Base-by-base conservation (phyloP, 345 rosid species). In the Gossypium rotundifolium region DNA sequence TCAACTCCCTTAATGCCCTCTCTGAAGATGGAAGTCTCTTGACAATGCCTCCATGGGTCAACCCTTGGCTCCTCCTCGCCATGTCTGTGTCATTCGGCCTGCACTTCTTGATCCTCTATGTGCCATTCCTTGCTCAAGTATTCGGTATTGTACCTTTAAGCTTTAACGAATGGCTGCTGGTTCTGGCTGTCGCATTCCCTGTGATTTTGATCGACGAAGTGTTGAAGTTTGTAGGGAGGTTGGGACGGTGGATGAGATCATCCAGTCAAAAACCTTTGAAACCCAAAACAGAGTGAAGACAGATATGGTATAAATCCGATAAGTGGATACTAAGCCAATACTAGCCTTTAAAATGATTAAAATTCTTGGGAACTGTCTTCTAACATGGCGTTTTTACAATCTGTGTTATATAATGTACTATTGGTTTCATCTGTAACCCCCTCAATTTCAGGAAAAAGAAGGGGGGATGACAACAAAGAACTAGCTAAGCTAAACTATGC, bases 21-120 rank as follows among this genome's bases (percentile, higher is more conserved):
- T 90, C 94, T 0, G 94, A 90, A 78, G 90, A 90, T 76, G 79
- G 87, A 23, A 90, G 94, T 82, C 89, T 90, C 51, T 20, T 85
- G 72, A 75, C 72, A 11, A 90, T 90, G 94, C 94, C 90, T 12
- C 94, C 94, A 17, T 90, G 94, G 94, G 89, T 90, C 60, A 90
- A 90, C 77, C 94, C 91, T 3, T 88, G 84, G 84, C 92, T 90
- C 74, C 84, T 90, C 10, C 33, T 85, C 54, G 94, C 94, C 48
- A 90, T 88, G 94, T 73, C 82, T 0, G 60, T 90, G 20, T 90
- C 94, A 3, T 90, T 90, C 13, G 88, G 87, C 60, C 71, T 88
- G 75, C 94, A 90, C 85, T 86, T 84, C 72, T 70, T 90, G 82
- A 88, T 90, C 78, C 85, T 90, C 2, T 90, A 90, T 9, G 83